These are phyloP conservation scores for Rhinocladiella similis DNA, from an alignment of 2,329 filamentous ascomycete genomes.

Conservation along the genomic window DNA sequence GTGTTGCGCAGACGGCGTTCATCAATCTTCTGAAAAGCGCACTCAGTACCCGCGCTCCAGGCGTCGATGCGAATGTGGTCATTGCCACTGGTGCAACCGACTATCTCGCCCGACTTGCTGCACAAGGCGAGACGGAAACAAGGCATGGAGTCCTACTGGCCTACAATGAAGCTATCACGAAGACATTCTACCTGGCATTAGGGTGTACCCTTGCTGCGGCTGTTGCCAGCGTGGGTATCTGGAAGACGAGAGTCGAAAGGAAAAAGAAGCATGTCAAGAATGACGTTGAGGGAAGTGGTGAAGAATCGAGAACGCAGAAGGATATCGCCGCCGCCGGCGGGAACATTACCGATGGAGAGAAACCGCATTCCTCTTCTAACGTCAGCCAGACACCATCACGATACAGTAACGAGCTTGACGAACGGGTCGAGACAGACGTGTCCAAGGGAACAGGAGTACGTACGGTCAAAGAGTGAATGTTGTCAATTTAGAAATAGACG, in stretches of 20 bases:
- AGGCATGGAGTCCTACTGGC: slow-evolving; percentile 32
- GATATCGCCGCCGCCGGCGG: background rate
- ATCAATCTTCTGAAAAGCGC: slow-evolving; percentile 18
- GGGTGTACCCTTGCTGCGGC: slow-evolving; percentile 7
- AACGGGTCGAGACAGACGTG: too few species aligned
- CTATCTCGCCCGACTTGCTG: slow-evolving; percentile 12
- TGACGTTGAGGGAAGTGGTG: background rate
- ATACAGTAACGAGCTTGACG: too few species aligned
- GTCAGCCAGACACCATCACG: too few species aligned
- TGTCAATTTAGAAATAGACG: too few species aligned
- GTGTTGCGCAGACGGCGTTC: slow-evolving; percentile 27
- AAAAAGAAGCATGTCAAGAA: slow-evolving; percentile 8
- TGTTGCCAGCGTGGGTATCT: slow-evolving; percentile 15
- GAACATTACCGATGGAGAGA: background rate
- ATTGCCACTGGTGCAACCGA: slow-evolving; percentile 25
- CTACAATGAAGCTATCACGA: slow-evolving; percentile 25
- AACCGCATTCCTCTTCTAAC: too few species aligned
- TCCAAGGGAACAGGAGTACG: too few species aligned
- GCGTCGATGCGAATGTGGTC: slow-evolving; percentile 18
- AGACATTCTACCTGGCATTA: slow-evolving; percentile 22
- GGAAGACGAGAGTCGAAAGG: slow-evolving; percentile 15
- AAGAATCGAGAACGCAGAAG: background rate
- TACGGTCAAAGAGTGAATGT: too few species aligned
- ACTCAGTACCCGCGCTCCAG: slow-evolving; percentile 7
- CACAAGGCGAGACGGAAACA: background rate